Evolutionary conservation across 257 asterid species (phyloP).

Genomic region (Lycium barbarum): DNA sequence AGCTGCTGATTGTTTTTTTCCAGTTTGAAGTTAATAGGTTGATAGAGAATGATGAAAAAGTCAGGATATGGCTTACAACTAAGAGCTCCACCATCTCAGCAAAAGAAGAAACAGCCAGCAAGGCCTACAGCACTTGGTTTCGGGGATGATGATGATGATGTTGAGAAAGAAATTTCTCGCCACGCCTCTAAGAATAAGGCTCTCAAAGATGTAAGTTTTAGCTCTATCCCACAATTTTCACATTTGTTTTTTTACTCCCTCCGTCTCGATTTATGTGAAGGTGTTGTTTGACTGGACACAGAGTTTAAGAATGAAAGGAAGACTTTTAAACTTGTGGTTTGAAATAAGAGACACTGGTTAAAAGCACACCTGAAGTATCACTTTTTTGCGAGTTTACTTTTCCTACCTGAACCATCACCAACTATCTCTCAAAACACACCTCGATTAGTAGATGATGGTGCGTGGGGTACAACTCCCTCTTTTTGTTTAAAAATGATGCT

Average conservation of each 20-base stretch:
- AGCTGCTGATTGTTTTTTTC: neutral
- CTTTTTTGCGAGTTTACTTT: no score
- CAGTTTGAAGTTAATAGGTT: neutral
- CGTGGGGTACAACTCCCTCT: no score
- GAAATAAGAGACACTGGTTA: no score
- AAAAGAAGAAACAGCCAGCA: constrained; percentile 60
- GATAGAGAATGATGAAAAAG: constrained; percentile 35
- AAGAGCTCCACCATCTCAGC: constrained; percentile 71
- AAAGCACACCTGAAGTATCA: no score
- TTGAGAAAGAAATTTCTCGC: constrained; percentile 81
- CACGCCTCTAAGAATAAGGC: constrained; percentile 85
- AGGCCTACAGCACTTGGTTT: constrained; percentile 66
- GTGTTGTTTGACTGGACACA: no score
- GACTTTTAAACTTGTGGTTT: no score
- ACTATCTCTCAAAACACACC: no score
- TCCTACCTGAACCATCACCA: no score
- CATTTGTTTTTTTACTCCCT: neutral
- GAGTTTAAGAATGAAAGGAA: no score
- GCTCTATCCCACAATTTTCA: neutral
- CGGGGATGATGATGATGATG: constrained; percentile 68
- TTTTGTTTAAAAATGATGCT: no score
- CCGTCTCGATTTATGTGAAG: no score
- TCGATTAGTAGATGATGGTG: no score
- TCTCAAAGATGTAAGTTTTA: constrained; percentile 69
- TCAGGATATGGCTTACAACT: constrained; percentile 85